Conservation (phyloP, 2,329 filamentous ascomycete genomes). For the Hypoxylon sp. region DNA sequence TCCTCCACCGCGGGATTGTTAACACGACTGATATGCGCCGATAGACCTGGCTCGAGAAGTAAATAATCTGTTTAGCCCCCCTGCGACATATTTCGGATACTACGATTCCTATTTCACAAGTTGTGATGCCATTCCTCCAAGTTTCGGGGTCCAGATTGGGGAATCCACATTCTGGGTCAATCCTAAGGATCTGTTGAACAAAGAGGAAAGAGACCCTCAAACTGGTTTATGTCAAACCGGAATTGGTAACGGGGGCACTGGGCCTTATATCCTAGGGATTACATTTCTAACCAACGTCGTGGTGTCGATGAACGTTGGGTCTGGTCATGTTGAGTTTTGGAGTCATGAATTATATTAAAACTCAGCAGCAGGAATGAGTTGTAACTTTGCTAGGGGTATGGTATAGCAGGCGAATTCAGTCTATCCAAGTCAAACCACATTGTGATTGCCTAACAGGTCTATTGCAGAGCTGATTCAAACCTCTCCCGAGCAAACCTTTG, state of each 20-base stretch:
- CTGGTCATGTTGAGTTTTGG: constrained; percentile 32
- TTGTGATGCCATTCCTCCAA: constrained; percentile 64
- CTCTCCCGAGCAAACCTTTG: too few relatives aligned
- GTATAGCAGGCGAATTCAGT: background rate
- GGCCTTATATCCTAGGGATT: constrained; percentile 41
- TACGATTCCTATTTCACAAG: constrained; percentile 65
- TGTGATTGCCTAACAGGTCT: background rate
- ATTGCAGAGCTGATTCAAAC: too few relatives aligned
- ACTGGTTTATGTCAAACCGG: constrained; percentile 65
- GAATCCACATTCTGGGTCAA: constrained; percentile 63
- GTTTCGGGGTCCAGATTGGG: constrained; percentile 62
- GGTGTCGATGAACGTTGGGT: constrained; percentile 36
- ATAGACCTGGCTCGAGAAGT: constrained; percentile 64
- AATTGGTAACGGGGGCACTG: constrained; percentile 50
- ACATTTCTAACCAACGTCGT: constrained; percentile 43
- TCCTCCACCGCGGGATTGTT: constrained; percentile 59
- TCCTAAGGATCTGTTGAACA: constrained; percentile 64
- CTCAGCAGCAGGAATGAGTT: background rate
- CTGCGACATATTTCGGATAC: constrained; percentile 62
- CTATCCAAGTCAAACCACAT: background rate
- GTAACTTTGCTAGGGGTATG: background rate
- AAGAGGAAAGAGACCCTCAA: constrained; percentile 59
- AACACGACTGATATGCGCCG: background rate
- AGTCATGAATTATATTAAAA: constrained; percentile 40
- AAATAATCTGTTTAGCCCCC: constrained; percentile 63